Conservation (phyloP, 805 yeast genomes). For the Suhomyces faveliae region DNA sequence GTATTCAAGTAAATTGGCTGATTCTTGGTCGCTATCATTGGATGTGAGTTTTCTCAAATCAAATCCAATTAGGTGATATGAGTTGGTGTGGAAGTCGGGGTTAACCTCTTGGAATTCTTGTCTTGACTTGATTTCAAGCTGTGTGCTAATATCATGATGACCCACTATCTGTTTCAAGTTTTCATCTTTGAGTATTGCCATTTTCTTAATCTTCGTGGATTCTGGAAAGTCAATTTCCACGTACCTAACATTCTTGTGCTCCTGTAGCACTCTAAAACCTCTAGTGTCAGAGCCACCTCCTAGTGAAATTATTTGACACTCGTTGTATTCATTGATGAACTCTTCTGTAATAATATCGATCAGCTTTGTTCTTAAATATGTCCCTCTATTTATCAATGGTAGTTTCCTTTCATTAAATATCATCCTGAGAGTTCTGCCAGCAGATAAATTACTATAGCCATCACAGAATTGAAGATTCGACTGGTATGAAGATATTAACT, state of each 20-base stretch:
- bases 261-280: conserved; percentile 48
- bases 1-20: conserved; percentile 12
- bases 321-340: conserved; percentile 33
- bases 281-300: conserved; percentile 84
- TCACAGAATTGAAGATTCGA: conserved; percentile 37
- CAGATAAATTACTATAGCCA: conserved; percentile 39
- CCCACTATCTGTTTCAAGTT: conserved; percentile 27
- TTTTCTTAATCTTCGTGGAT: conserved; percentile 50
- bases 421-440: conserved; percentile 39
- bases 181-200: conserved; percentile 38
- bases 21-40: conserved; percentile 3
- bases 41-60: conserved; percentile 48
- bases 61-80: conserved; percentile 52
- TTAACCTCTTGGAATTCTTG: conserved; percentile 23
- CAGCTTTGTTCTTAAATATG: conserved; percentile 57
- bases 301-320: conserved; percentile 60
- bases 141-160: conserved; percentile 4
- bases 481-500: conserved; percentile 35
- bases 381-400: conserved; percentile 72
- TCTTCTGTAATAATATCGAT: conserved; percentile 47
- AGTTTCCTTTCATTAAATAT: conserved; percentile 45
- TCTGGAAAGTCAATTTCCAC: conserved; percentile 66
- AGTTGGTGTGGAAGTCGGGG: conserved; percentile 32
- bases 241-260: conserved; percentile 34
- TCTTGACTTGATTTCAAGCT: conserved; percentile 12